phyloP scores from a whole-genome alignment of 805 yeast species.

The Candida oleophila region DNA sequence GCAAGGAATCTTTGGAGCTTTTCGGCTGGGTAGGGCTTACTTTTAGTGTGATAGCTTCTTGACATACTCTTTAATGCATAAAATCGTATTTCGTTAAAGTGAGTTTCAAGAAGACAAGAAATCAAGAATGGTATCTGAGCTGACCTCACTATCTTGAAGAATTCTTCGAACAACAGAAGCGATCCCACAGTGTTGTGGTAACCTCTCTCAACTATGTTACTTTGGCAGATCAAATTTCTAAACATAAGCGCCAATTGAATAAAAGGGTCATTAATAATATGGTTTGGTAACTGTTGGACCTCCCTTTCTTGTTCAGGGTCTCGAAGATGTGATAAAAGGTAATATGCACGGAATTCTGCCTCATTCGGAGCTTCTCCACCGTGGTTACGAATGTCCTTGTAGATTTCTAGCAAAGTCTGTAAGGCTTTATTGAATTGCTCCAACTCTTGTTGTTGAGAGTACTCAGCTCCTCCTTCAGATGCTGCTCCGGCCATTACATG shows the following conservation, averaged over 20 bases:
- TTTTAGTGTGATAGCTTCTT: constrained; percentile 64
- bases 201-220: constrained; percentile 56
- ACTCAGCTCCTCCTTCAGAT: constrained; percentile 46
- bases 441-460: constrained; percentile 90
- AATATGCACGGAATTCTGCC: constrained; percentile 90
- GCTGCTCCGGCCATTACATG: constrained; percentile 78
- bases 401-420: constrained; percentile 85
- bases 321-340: constrained; percentile 71
- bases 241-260: constrained; percentile 74
- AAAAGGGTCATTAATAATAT: constrained; percentile 49
- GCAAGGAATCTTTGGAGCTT: constrained; percentile 55
- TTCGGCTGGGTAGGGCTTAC: constrained; percentile 58
- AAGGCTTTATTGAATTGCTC: constrained; percentile 92
- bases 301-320: constrained; percentile 85
- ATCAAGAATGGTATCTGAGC: constrained; percentile 59
- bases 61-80: constrained; percentile 69
- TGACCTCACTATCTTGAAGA: constrained; percentile 51
- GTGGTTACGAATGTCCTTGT: constrained; percentile 69
- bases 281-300: constrained; percentile 62
- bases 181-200: constrained; percentile 51
- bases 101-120: constrained; percentile 74
- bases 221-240: constrained; percentile 65
- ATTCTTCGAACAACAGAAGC: constrained; percentile 57
- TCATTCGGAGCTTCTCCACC: constrained; percentile 78
- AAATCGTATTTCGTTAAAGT: constrained; percentile 75